Evolutionary conservation across 2,329 filamentous ascomycete species (phyloP), one percentile per base, ranked within the genome.

Genomic region (Didymella glomerata): DNA sequence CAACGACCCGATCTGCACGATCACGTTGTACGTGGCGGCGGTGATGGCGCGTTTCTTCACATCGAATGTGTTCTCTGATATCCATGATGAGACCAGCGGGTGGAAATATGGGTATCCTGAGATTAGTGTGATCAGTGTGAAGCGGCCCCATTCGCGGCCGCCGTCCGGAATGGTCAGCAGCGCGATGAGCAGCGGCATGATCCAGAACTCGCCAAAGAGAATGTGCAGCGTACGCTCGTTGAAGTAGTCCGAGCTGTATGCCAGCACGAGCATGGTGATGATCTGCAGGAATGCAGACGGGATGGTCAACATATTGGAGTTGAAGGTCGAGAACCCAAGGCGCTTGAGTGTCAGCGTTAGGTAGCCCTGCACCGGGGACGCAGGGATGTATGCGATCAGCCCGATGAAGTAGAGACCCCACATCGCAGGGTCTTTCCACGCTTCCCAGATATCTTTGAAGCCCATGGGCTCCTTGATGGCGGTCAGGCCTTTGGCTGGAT

Each of bases 11-110:
- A 75, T 67, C 48, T 81, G 79, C 13, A 80, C 78, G 30, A 71
- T 71, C 62, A 81, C 79, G 67, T 89, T 89, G 73, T 89, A 89
- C n/a, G 86, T 76, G 0, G 85, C 87, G 0, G 86, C 84, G 0
- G 85, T 85, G 1, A 90, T 85, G 1, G 87, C 85, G 7, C 87
- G 79, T 6, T 84, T 86, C 11, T 87, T 80, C 10, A 90, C 86
- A 1, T 83, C 81, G 62, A 87, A 86, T 2, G 86, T 84, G 68
- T 90, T 90, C 50, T 86, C 82, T 2, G 85, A 86, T 1, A 83
- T 87, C 74, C 86, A 84, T 0, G 82, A 86, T 0, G 88, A 86
- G 2, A 86, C 75, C 28, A 88, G 84, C 0, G 86, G 85, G 67
- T 88, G 82, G 47, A 79, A 76, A 53, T 79, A 81, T 0, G 78